These are phyloP conservation scores for Rhododendron mucronatum DNA, from an alignment of 148 eudicot genomes.

Conservation along the genomic window DNA sequence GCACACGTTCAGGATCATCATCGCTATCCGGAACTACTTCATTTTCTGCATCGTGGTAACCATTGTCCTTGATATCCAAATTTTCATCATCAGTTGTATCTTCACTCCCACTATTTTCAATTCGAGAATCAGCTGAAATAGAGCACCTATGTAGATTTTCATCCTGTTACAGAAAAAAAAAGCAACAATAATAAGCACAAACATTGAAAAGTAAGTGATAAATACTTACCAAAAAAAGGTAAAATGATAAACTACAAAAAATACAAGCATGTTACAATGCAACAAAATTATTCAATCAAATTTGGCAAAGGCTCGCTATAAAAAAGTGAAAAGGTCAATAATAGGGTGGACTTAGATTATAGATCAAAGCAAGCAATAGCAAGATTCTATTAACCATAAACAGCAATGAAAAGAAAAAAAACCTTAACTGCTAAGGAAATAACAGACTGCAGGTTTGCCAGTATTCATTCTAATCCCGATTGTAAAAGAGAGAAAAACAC, in stretches of 20 bases:
- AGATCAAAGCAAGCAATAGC: neutral
- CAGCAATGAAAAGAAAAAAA: neutral
- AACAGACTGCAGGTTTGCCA: neutral
- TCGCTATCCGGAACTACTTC: constrained; percentile 70
- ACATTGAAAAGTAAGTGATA: neutral
- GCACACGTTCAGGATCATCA: constrained; percentile 68
- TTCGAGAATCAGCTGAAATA: constrained; percentile 84
- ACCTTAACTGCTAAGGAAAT: neutral
- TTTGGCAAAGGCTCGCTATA: neutral
- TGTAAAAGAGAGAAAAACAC: neutral
- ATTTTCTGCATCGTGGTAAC: constrained; percentile 79
- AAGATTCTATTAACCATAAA: neutral
- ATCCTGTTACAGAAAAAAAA: constrained; percentile 49
- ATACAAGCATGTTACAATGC: neutral
- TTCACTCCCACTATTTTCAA: constrained; percentile 78
- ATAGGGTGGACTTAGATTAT: neutral
- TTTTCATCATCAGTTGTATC: constrained; percentile 76
- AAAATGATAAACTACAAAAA: neutral
- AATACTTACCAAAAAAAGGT: neutral
- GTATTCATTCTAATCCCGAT: neutral
- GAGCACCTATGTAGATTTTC: constrained; percentile 84
- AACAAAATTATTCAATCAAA: neutral
- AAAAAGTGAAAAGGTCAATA: neutral
- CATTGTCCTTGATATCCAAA: constrained; percentile 48
- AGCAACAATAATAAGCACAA: constrained; percentile 12